Percentiles rank a stretch among this genome's conserved stretches.
These are phyloP conservation scores for Euphorbia lathyris DNA, from an alignment of 345 rosid species.

Conservation along the genomic window DNA sequence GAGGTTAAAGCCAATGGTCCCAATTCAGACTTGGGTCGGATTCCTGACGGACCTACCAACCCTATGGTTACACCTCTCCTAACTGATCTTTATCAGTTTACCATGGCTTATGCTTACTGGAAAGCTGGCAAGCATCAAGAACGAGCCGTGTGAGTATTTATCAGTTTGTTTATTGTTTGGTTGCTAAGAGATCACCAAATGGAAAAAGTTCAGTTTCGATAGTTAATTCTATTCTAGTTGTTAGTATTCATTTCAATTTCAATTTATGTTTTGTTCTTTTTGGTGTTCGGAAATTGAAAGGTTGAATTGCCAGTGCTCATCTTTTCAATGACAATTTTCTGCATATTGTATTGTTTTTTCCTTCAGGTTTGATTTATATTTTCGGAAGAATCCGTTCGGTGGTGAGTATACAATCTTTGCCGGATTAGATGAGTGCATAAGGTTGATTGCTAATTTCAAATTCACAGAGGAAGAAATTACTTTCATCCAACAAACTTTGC, in stretches of 20 bases:
- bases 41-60: constrained; percentile 60
- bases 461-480: constrained; percentile 64
- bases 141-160: constrained; percentile 62
- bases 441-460: constrained; percentile 82
- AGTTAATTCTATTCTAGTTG: not conserved
- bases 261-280: not conserved
- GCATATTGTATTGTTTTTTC: not conserved
- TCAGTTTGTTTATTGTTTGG: not conserved
- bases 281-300: not conserved
- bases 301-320: not conserved
- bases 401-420: constrained; percentile 95
- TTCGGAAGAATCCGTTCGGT: constrained; percentile 93
- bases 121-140: constrained; percentile 86
- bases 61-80: constrained; percentile 95
- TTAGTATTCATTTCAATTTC: not conserved
- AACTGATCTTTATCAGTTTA: constrained; percentile 95
- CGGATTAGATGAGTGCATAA: constrained; percentile 92
- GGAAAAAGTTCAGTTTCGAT: not conserved
- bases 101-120: constrained; percentile 99
- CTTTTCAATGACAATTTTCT: not conserved
- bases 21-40: constrained; percentile 32
- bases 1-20: constrained; percentile 23
- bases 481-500: constrained; percentile 59
- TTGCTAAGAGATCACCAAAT: not conserved
- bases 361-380: constrained; percentile 85